These are phyloP conservation scores for Kluyveromyces aestuarii DNA, from an alignment of 805 yeast species.

Conservation along the genomic window DNA sequence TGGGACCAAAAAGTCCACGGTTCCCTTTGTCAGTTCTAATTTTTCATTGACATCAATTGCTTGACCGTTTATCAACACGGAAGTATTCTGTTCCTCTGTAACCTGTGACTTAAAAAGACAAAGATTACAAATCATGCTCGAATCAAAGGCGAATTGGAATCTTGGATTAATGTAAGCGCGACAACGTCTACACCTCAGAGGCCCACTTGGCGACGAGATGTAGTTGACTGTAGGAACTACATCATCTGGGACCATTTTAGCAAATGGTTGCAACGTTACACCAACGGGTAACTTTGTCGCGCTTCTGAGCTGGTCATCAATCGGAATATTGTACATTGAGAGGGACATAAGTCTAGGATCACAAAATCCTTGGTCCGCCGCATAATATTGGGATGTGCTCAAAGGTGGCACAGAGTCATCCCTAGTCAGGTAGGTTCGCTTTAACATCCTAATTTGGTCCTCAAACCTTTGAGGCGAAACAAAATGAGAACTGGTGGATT, in stretches of 20 bases:
- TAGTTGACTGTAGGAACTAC: conserved; percentile 47
- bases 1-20: conserved; percentile 80
- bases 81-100: conserved; percentile 57
- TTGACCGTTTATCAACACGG: conserved; percentile 50
- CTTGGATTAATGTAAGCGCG: conserved; percentile 83
- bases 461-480: conserved; percentile 28
- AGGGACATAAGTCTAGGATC: conserved; percentile 72
- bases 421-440: conserved; percentile 54
- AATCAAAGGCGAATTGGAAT: conserved; percentile 53
- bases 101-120: conserved; percentile 70
- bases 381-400: conserved; percentile 60
- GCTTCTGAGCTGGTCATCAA: conserved; percentile 55
- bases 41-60: conserved; percentile 49
- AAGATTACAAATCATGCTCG: conserved; percentile 71
- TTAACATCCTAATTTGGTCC: conserved; percentile 29
- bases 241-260: conserved; percentile 41
- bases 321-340: conserved; percentile 78
- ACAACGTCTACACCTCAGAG: conserved; percentile 88
- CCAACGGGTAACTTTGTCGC: conserved; percentile 76
- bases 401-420: conserved; percentile 77
- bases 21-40: conserved; percentile 75
- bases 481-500: conserved; percentile 16
- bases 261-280: conserved; percentile 76
- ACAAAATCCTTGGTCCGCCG: conserved; percentile 77
- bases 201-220: conserved; percentile 41